Evolutionary conservation across 768 basidiomycete species (phyloP), one percentile per base, ranked within the genome.

Genomic region (Rhodosporidiobolus sp.): DNA sequence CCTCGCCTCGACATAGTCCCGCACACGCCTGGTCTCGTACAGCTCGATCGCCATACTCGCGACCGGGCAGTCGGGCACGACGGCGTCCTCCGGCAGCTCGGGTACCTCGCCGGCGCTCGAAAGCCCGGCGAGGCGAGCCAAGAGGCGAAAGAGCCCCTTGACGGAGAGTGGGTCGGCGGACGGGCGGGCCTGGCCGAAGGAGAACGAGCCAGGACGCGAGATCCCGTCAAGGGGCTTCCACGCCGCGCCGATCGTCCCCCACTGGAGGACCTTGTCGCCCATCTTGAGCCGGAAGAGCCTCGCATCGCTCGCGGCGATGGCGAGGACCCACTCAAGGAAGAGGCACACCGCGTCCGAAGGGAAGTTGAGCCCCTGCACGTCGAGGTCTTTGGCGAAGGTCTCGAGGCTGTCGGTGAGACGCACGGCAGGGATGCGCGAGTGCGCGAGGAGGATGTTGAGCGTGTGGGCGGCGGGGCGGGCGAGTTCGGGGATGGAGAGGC

Each of bases 281-380:
- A 95, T 82, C 38, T 88, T 88, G 85, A 93, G 86, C 24, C 89
- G 86, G 81, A 91, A 91, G 24, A 97, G 81, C 28, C 89, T 86
- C 68, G 90, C 88, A 78, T 98, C 93, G 78, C 89, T 88, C 69
- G 86, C 87, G 0, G 92, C 88, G 32, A 92, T 83, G 26, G 83
- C 84, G 58, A 97, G 83, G 66, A 87, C 89, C 35, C 86, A 83
- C 10, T 86, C 82, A 57, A 97, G 83, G 79, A 98, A 92, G 67
- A 84, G 83, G 83, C 94, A 96, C 50, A 95, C 92, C 1, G 94
- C 88, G 78, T 99, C 96, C 77, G 86, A 90, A 0, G 94, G 92
- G 77, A 86, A 88, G 22, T 87, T 83, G 4, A 94, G 94, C 0
- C 94, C 94, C 81, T 98, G 95, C 24, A 96, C 86, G 74, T 92